These are phyloP conservation scores for Pisolithus microcarpus DNA, from an alignment of 768 basidiomycete species.

Conservation along the genomic window DNA sequence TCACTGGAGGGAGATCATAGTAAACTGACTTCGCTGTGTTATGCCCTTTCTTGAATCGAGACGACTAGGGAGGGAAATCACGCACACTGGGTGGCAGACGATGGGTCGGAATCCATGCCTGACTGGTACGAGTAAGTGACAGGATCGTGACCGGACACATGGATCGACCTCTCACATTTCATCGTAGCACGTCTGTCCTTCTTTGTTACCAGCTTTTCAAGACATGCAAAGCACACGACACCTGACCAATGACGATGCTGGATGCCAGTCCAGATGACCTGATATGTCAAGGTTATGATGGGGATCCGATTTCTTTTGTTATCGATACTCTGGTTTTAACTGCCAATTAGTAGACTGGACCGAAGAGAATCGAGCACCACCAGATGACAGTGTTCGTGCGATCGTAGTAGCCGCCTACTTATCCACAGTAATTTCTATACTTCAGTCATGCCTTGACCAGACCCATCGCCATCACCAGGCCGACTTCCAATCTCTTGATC, in stretches of 20 bases:
- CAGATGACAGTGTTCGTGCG: no score
- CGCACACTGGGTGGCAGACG: constrained; percentile 61
- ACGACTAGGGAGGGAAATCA: constrained; percentile 39
- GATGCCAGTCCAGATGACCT: constrained; percentile 76
- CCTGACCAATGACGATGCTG: constrained; percentile 84
- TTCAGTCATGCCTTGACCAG: background rate
- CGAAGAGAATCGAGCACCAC: background rate
- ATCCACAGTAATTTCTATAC: no score
- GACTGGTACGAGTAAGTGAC: no score
- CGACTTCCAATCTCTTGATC: background rate
- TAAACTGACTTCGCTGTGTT: constrained; percentile 30
- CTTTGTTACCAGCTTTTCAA: constrained; percentile 72
- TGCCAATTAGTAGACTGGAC: constrained; percentile 5
- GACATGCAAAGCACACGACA: constrained; percentile 71
- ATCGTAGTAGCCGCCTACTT: no score
- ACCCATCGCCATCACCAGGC: background rate
- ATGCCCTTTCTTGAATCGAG: constrained; percentile 61
- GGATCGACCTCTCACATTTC: constrained; percentile 1
- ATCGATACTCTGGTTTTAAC: background rate
- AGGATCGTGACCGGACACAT: background rate
- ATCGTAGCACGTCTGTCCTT: constrained; percentile 65
- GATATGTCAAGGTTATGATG: constrained; percentile 74
- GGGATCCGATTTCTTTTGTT: constrained; percentile 28
- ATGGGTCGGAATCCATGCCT: constrained; percentile 25
- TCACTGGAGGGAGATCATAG: background rate